Evolutionary conservation across 768 basidiomycete genomes (phyloP).

Genomic region (Chalciporus sphaerocephalus): DNA sequence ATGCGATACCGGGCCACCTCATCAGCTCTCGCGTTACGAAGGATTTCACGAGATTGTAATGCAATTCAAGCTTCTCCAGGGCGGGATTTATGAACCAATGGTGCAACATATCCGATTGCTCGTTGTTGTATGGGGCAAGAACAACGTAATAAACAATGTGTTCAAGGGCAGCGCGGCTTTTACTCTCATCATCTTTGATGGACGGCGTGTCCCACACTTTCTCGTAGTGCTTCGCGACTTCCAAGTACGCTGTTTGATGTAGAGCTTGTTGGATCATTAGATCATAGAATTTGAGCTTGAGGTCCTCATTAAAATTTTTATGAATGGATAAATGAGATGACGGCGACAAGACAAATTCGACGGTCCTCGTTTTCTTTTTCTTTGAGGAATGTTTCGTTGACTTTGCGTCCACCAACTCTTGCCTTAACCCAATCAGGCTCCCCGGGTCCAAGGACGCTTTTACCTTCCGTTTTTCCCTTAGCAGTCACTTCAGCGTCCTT

Average conservation of each 20-base stretch:
- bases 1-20: conserved; percentile 93
- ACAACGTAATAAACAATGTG: conserved; percentile 94
- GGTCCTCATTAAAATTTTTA: conserved; percentile 53
- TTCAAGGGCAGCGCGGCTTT: conserved; percentile 76
- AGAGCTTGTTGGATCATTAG: conserved; percentile 95
- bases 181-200: conserved; percentile 78
- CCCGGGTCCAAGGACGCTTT: conserved; percentile 61
- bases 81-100: conserved; percentile 78
- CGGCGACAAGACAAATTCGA: conserved; percentile 5
- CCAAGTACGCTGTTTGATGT: conserved; percentile 79
- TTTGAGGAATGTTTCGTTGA: conserved; percentile 90
- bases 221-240: conserved; percentile 92
- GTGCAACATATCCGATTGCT: conserved; percentile 95
- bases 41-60: conserved; percentile 88
- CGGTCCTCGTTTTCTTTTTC: conserved; percentile 82
- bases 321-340: not conserved
- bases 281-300: conserved; percentile 94
- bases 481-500: conserved; percentile 65
- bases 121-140: conserved; percentile 91
- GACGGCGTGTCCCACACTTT: conserved; percentile 97
- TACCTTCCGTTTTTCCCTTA: conserved; percentile 47
- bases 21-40: conserved; percentile 91
- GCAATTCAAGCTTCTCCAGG: conserved; percentile 73
- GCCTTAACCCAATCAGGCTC: conserved; percentile 93
- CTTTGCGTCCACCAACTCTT: conserved; percentile 85